Conservation (phyloP, 2,329 filamentous ascomycete species). For the Elsinoe perseae region DNA sequence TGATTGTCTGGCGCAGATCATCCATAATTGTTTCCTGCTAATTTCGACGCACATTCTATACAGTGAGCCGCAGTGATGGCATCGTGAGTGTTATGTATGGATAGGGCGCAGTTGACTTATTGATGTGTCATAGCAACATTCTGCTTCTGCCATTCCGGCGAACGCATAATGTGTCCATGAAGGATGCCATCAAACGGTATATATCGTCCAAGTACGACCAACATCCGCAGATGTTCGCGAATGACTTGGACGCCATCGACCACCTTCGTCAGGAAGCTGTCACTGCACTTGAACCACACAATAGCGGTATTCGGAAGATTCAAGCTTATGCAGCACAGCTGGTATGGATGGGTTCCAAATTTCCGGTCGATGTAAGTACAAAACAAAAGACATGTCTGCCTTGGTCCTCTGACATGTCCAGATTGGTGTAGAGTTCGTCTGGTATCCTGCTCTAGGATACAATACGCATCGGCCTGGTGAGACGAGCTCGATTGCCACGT, state of each 20-base stretch:
- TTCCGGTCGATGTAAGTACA: slow-evolving; percentile 76
- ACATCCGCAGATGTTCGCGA: slow-evolving; percentile 90
- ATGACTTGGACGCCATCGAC: slow-evolving; percentile 83
- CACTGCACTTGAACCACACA: slow-evolving; percentile 78
- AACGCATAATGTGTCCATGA: slow-evolving; percentile 69
- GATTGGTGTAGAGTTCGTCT: slow-evolving; percentile 92
- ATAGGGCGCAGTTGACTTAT: too few species aligned
- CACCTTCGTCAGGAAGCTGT: slow-evolving; percentile 76
- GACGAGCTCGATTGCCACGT: slow-evolving; percentile 21
- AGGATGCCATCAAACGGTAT: slow-evolving; percentile 81
- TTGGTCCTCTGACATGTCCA: slow-evolving; percentile 30
- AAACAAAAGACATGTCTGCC: background rate
- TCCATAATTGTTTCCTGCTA: background rate
- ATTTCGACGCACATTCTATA: background rate
- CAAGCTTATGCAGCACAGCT: slow-evolving; percentile 87
- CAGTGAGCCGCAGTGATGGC: background rate
- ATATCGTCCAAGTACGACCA: slow-evolving; percentile 98
- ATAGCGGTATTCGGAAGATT: slow-evolving; percentile 79
- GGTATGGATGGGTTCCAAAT: slow-evolving; percentile 88
- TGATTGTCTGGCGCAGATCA: background rate
- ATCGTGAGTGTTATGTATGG: slow-evolving; percentile 11
- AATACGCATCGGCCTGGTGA: slow-evolving; percentile 63
- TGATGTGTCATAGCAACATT: slow-evolving; percentile 42
- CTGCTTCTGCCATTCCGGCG: slow-evolving; percentile 82
- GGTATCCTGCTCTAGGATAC: slow-evolving; percentile 91